Conservation (phyloP, 768 basidiomycete species). For the Collybia sp. region DNA sequence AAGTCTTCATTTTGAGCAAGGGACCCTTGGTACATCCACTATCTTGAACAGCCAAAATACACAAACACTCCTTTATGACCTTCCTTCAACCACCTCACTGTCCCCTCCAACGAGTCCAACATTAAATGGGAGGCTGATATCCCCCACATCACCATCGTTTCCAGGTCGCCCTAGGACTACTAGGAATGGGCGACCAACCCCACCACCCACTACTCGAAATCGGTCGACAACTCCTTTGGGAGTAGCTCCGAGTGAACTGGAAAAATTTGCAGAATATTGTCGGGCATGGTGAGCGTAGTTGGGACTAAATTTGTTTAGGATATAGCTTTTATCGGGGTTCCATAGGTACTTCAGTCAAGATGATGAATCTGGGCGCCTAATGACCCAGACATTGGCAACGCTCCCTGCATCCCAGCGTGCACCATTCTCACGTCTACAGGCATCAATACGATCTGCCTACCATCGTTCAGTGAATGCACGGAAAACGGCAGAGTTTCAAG, state of each 20-base stretch:
- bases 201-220: conserved; percentile 54
- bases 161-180: conserved; percentile 43
- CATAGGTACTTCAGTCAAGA: conserved; percentile 83
- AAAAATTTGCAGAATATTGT: conserved; percentile 74
- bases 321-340: conserved; percentile 1
- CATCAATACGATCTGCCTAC: conserved; percentile 80
- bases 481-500: conserved; percentile 80
- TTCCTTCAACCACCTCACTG: conserved; percentile 54
- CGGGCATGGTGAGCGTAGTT: conserved; percentile 68
- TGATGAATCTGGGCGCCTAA: conserved; percentile 68
- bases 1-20: conserved; percentile 51
- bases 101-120: conserved; percentile 56
- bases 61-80: conserved; percentile 72
- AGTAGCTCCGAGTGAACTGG: conserved; percentile 62
- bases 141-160: conserved; percentile 59
- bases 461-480: conserved; percentile 77
- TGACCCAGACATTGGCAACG: conserved; percentile 79
- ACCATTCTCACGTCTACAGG: conserved; percentile 81
- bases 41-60: conserved; percentile 38
- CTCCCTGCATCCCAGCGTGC: conserved; percentile 83
- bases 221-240: conserved; percentile 70
- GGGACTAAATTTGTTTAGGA: neutral
- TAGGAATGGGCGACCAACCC: conserved; percentile 48
- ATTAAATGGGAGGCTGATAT: conserved; percentile 34
- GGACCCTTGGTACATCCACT: conserved; percentile 38